Percentiles rank a stretch among this genome's conserved stretches.
Evolutionary conservation across 1,284 basidiomycete genomes (phyloP).

Genomic region (Puccinia brachypodii): DNA sequence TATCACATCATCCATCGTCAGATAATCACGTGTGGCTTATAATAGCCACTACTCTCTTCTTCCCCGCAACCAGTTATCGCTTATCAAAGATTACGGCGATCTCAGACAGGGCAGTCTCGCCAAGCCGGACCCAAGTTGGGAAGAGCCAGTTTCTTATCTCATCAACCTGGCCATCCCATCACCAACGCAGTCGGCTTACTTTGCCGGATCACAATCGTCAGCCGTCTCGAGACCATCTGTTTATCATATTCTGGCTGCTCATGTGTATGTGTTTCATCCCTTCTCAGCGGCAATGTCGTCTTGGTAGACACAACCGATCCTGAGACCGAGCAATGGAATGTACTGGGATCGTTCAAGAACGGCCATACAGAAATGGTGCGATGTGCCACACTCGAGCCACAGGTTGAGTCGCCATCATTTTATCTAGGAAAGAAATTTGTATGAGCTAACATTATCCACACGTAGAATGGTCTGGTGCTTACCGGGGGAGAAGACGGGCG

Average conservation of each 20-base stretch:
- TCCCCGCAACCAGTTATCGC: neutral
- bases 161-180: constrained; percentile 12
- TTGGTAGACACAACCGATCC: constrained; percentile 12
- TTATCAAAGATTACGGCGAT: constrained; percentile 37
- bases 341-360: constrained; percentile 18
- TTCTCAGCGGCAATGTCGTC: constrained; percentile 13
- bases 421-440: too few species aligned
- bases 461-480: constrained; percentile 7
- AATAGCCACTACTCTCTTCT: neutral
- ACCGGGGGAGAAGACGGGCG: constrained; percentile 40
- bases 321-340: neutral
- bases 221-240: neutral
- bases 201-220: constrained; percentile 33
- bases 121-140: constrained; percentile 28
- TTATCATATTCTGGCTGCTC: neutral
- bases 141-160: constrained; percentile 8
- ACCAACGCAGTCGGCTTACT: constrained; percentile 15
- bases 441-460: neutral
- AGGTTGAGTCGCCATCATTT: neutral
- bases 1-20: neutral
- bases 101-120: neutral
- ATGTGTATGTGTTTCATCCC: neutral
- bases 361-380: constrained; percentile 36
- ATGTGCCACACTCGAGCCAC: constrained; percentile 23
- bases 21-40: neutral